Percentiles rank a stretch among this genome's conserved stretches.
phyloP scores from a whole-genome alignment of 306 rosid species.

The Vachellia pachyceras region DNA sequence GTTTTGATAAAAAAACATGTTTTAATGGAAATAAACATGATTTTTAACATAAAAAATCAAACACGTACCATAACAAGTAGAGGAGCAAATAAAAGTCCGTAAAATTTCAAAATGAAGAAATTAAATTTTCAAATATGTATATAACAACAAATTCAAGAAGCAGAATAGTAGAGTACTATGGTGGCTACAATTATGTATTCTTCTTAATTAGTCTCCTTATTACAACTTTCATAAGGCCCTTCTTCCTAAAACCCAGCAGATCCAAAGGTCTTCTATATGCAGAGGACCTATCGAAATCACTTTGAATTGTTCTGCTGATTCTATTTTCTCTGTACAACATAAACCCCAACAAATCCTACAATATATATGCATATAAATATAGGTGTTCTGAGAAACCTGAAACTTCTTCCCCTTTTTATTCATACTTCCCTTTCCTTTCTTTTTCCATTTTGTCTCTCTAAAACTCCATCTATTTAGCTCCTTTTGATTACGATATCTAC shows the following conservation, averaged over 20 bases:
- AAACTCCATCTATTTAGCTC: background rate
- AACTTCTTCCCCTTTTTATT: constrained; percentile 9
- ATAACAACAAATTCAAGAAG: background rate
- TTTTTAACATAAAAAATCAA: no score
- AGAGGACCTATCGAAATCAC: constrained; percentile 27
- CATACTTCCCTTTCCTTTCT: constrained; percentile 10
- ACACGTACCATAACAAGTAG: no score
- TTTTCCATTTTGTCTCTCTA: no score
- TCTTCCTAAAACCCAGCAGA: constrained; percentile 20
- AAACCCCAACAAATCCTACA: no score
- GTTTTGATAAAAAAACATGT: no score
- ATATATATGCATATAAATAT: no score
- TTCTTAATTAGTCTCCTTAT: background rate
- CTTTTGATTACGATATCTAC: constrained; percentile 31
- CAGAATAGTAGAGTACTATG: background rate
- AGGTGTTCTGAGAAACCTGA: constrained; percentile 7
- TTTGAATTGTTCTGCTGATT: constrained; percentile 23
- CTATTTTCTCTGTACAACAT: constrained; percentile 41
- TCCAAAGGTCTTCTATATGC: constrained; percentile 9
- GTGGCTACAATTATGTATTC: background rate
- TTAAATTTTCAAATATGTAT: no score
- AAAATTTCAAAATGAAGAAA: no score
- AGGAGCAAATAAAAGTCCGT: no score
- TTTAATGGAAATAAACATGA: no score
- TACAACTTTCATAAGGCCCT: constrained; percentile 18